Conservation (phyloP, 331 rosid species). For the Ulmus americana region DNA sequence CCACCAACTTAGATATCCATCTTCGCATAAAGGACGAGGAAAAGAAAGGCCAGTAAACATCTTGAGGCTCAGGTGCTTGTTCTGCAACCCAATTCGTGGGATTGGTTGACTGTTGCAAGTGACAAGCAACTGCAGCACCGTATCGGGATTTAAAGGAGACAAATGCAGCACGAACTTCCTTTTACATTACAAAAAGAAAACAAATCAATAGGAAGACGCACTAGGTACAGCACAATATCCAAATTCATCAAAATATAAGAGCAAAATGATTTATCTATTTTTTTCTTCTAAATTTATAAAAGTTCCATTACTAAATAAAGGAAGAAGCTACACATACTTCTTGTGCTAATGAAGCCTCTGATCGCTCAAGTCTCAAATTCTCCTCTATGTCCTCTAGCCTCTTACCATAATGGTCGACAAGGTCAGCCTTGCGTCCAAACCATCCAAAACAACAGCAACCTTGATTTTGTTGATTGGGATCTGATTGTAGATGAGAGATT, state of each 20-base stretch:
- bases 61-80: conserved; percentile 81
- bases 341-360: conserved; percentile 58
- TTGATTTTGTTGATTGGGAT: conserved; percentile 32
- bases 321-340: conserved; percentile 59
- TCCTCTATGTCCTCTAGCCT: conserved; percentile 65
- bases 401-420: conserved; percentile 57
- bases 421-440: conserved; percentile 44
- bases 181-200: conserved; percentile 26
- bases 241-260: conserved; percentile 1
- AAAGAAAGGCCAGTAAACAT: conserved; percentile 96
- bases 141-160: conserved; percentile 77
- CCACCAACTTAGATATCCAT: conserved; percentile 89
- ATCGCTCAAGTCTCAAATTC: conserved; percentile 57
- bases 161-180: conserved; percentile 88
- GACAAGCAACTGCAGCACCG: conserved; percentile 71
- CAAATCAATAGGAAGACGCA: conserved; percentile 24
- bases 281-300: too few relatives aligned
- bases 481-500: conserved; percentile 43
- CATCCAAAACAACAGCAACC: conserved; percentile 42
- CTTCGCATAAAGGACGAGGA: conserved; percentile 66
- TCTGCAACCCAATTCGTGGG: conserved; percentile 82
- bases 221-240: conserved; percentile 5
- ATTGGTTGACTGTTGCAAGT: conserved; percentile 68
- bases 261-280: not conserved
- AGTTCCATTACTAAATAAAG: not conserved